Evolutionary conservation across 2,329 filamentous ascomycete genomes (phyloP), one percentile per base, ranked within the genome.

Genomic region (Fusarium pininemorale): DNA sequence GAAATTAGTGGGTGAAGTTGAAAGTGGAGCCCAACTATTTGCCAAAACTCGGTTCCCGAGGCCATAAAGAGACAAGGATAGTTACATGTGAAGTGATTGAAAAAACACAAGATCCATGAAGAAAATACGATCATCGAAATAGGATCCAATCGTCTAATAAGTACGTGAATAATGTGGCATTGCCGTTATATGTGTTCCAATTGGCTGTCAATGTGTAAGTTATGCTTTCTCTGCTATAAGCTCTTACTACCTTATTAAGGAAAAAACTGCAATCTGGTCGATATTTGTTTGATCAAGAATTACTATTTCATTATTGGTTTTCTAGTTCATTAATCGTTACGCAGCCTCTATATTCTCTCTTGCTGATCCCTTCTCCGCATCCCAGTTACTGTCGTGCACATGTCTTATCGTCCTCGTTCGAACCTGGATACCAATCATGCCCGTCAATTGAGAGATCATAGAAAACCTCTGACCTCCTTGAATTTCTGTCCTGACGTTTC

Each of bases 401-500:
- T 62, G 63, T 22, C 67, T 72, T 2, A 70, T 68, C 28, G 76
- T 78, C 22, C 63, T 75, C 15, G 76, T 78, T 57, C 73, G 77
- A 28, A 78, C 76, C 11, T 70, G 73, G 3, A 78, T 78, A 5
- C 76, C 76, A 37, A 76, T 66, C 28, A 45, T 64, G 22, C 71
- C 76, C 14, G 70, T 73, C 13, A 73, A 35, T 22, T 76, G 71
- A 3, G 76, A 78, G 16, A 78, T 75, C 61, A 77, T 74, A 5
- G 75, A 78, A 55, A 77, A 77, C 18, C 75, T 74, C 13, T 74
- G 74, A 1, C 75, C 75, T 28, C 72, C 75, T 24, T 78, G 70
- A 35, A 82, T 81, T 30, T 82, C 73, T 35, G 80, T 82, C 48
- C 75, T 75, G 16, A 82, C 80, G 35, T 81, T 74, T 30, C 80